Percentiles rank a stretch among this genome's conserved stretches.
Conservation (phyloP, 164 flowering plant genomes). For the Cinnamomum chago region DNA sequence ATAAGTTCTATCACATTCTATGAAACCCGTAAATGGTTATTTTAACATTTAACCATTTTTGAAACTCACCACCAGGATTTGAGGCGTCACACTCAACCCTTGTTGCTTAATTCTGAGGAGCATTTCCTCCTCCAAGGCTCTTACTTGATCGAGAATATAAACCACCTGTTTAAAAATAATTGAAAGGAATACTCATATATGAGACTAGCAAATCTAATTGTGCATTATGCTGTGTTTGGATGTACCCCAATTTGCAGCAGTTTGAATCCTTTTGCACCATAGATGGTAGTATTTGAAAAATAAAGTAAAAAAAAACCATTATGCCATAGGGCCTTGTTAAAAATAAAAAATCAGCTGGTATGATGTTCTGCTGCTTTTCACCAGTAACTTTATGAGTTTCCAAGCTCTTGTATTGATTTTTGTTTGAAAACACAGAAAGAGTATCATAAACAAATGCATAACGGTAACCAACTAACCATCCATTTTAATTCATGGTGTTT, state of each 20-base stretch:
- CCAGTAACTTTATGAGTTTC: too few relatives aligned
- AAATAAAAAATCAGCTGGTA: not conserved
- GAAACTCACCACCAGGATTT: slow-evolving; percentile 76
- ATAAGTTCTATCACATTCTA: not conserved
- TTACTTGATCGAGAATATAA: slow-evolving; percentile 95
- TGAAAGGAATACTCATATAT: not conserved
- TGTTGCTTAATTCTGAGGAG: slow-evolving; percentile 74
- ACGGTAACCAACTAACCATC: not conserved
- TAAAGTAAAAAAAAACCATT: not conserved
- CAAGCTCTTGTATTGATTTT: not conserved
- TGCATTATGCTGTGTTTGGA: not conserved
- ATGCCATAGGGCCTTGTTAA: not conserved
- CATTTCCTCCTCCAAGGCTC: slow-evolving; percentile 87
- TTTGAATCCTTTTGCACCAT: not conserved
- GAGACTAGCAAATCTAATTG: not conserved
- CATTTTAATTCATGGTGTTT: not conserved
- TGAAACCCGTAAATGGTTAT: not conserved
- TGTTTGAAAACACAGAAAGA: not conserved
- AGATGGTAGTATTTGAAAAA: not conserved
- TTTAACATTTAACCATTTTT: not conserved
- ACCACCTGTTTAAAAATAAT: slow-evolving; percentile 51
- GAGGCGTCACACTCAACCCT: slow-evolving; percentile 73
- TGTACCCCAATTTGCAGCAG: not conserved
- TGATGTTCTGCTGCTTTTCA: not conserved
- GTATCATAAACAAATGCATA: not conserved